Conservation (phyloP, 495 filamentous ascomycete genomes). For the Penicillium dipodomyicola region DNA sequence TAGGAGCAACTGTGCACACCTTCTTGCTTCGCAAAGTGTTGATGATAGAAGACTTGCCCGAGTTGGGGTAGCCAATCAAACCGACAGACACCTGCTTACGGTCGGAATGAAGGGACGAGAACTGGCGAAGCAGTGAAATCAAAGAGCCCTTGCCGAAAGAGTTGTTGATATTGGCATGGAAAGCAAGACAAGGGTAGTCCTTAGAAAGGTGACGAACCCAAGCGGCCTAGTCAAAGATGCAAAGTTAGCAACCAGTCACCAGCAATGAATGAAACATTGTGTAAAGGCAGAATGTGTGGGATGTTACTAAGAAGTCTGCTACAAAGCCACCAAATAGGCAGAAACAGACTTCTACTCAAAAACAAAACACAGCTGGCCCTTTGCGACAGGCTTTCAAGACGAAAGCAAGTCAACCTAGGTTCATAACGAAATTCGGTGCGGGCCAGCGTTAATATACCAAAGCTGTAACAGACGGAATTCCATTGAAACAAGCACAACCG, state of each 20-base stretch:
- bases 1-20: conserved; percentile 90
- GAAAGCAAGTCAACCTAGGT: conserved; percentile 67
- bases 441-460: conserved; percentile 88
- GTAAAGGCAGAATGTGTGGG: conserved; percentile 72
- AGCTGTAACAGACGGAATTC: conserved; percentile 93
- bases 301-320: conserved; percentile 96
- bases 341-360: conserved; percentile 81
- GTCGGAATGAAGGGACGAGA: conserved; percentile 83
- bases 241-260: conserved; percentile 41
- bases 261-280: conserved; percentile 20
- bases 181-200: conserved; percentile 88
- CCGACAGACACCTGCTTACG: conserved; percentile 91
- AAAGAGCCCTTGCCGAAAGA: conserved; percentile 82
- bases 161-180: conserved; percentile 90
- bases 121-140: conserved; percentile 82
- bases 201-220: conserved; percentile 81
- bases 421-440: conserved; percentile 62
- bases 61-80: conserved; percentile 84
- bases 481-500: conserved; percentile 51
- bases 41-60: conserved; percentile 90
- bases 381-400: conserved; percentile 70
- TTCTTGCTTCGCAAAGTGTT: conserved; percentile 90
- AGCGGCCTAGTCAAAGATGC: conserved; percentile 58
- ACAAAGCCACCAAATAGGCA: conserved; percentile 49
- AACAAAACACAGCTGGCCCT: conserved; percentile 67